These are phyloP conservation scores for Lactarius quietus DNA, from an alignment of 768 basidiomycete species.

Conservation along the genomic window DNA sequence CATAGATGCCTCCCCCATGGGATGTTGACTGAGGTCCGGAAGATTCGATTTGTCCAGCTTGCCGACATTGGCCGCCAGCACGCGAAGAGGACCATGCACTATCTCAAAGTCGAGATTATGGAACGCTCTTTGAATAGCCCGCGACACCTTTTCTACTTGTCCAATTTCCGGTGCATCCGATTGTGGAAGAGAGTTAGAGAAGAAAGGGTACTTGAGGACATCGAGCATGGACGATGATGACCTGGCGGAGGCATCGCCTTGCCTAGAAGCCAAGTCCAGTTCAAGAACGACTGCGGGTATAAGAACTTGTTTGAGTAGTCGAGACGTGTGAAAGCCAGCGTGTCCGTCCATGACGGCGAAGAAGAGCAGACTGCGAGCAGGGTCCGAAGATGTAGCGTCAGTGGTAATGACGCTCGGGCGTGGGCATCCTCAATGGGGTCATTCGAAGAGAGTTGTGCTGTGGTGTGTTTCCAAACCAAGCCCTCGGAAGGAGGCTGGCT, in stretches of 20 bases:
- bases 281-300: constrained; percentile 82
- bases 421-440: constrained; percentile 90
- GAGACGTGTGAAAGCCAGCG: constrained; percentile 77
- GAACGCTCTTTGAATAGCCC: constrained; percentile 76
- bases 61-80: constrained; percentile 58
- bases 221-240: constrained; percentile 33
- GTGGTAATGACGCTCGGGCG: constrained; percentile 61
- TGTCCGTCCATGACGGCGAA: constrained; percentile 94
- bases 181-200: constrained; percentile 26
- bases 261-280: constrained; percentile 51
- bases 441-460: constrained; percentile 79
- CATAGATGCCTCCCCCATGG: constrained; percentile 67
- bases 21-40: constrained; percentile 68
- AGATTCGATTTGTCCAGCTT: constrained; percentile 46
- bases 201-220: constrained; percentile 40
- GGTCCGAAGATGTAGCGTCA: constrained; percentile 54
- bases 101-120: constrained; percentile 82
- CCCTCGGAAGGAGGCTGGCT: constrained; percentile 49
- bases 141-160: constrained; percentile 53
- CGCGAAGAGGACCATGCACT: constrained; percentile 67
- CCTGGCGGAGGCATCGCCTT: constrained; percentile 32
- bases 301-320: constrained; percentile 75
- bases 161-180: constrained; percentile 36
- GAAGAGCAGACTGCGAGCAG: constrained; percentile 72
- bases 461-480: constrained; percentile 70